These are phyloP conservation scores for Neurospora africana DNA, from an alignment of 495 filamentous ascomycete species.

Conservation along the genomic window DNA sequence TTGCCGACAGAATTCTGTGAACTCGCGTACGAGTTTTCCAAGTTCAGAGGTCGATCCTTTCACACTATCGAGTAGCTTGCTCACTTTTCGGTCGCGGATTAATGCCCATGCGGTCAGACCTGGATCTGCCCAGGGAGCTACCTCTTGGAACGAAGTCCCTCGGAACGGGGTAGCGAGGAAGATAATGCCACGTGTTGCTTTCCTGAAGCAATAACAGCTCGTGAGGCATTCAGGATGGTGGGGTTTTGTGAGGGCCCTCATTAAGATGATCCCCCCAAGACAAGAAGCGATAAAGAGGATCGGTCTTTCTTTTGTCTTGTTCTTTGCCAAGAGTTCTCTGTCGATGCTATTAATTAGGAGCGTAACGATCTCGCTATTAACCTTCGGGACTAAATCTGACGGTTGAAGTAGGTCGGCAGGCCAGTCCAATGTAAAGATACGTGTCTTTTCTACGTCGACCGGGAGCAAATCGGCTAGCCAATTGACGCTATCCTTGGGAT, in stretches of 20 bases:
- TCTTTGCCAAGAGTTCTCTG: neutral
- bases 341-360: constrained; percentile 14
- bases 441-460: constrained; percentile 2
- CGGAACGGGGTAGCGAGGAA: constrained; percentile 27
- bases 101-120: constrained; percentile 6
- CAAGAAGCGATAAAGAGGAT: constrained; percentile 29
- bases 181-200: constrained; percentile 16
- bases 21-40: neutral
- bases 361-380: constrained; percentile 13
- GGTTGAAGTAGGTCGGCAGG: constrained; percentile 16
- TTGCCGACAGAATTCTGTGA: constrained; percentile 2
- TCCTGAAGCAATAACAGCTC: constrained; percentile 5
- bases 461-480: constrained; percentile 21
- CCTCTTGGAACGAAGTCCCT: constrained; percentile 19
- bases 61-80: neutral
- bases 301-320: neutral
- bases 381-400: constrained; percentile 11
- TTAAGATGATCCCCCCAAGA: constrained; percentile 24
- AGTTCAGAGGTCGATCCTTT: constrained; percentile 3
- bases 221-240: neutral
- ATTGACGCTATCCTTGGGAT: constrained; percentile 6
- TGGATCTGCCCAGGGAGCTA: neutral
- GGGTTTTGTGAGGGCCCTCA: constrained; percentile 14
- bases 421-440: constrained; percentile 24
- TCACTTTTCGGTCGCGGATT: constrained; percentile 2